phyloP scores from a whole-genome alignment of 129 eudicot species.

The Rutidosis leptorrhynchoides region DNA sequence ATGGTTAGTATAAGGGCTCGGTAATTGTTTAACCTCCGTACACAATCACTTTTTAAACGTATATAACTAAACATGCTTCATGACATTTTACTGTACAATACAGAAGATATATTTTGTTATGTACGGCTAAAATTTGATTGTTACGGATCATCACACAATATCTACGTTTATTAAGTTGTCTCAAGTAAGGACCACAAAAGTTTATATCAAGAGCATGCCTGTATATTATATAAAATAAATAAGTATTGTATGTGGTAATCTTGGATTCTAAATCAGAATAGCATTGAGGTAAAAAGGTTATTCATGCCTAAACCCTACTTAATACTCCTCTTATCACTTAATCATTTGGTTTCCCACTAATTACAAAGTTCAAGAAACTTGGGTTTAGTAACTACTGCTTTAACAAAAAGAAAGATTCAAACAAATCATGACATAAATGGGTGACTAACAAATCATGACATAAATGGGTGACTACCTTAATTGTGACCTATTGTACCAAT shows the following conservation, averaged over 20 bases:
- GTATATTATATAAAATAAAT: slow-evolving; percentile 21
- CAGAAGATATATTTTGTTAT: too few relatives aligned
- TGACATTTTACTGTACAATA: too few relatives aligned
- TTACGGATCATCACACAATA: too few relatives aligned
- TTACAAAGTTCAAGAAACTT: slow-evolving; percentile 30
- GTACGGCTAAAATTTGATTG: too few relatives aligned
- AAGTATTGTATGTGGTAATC: slow-evolving; percentile 22
- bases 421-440: slow-evolving; percentile 36
- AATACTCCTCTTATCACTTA: slow-evolving; percentile 40
- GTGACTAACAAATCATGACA: slow-evolving; percentile 35
- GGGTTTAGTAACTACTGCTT: slow-evolving; percentile 40
- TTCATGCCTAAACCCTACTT: slow-evolving; percentile 39
- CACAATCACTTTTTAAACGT: too few relatives aligned
- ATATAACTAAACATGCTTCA: too few relatives aligned
- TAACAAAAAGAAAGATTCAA: slow-evolving; percentile 26
- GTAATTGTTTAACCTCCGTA: too few relatives aligned
- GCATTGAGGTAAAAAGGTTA: slow-evolving; percentile 27
- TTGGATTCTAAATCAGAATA: slow-evolving; percentile 37
- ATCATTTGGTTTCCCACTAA: slow-evolving; percentile 68
- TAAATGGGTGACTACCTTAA: slow-evolving; percentile 34
- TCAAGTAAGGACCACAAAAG: slow-evolving; percentile 37
- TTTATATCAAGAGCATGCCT: slow-evolving; percentile 34
- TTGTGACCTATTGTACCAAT: slow-evolving; percentile 23
- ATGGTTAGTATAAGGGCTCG: too few relatives aligned
- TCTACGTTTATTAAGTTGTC: too few relatives aligned